Percentiles rank a stretch among this genome's conserved stretches.
These are phyloP conservation scores for Ogataea corticis DNA, from an alignment of 805 yeast genomes.

Conservation along the genomic window DNA sequence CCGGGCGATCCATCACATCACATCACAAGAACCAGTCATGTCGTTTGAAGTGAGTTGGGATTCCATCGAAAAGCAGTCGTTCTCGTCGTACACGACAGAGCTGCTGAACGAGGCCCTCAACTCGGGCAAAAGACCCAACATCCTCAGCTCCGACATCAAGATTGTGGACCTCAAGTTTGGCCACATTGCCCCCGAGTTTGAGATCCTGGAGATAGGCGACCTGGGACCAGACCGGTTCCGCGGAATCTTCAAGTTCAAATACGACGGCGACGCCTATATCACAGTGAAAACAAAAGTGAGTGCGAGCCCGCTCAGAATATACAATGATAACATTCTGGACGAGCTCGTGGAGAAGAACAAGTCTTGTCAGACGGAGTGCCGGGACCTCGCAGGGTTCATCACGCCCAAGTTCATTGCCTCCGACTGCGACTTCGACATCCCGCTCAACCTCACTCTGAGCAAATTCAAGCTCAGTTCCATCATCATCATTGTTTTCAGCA, in stretches of 20 bases:
- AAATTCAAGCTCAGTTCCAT: constrained; percentile 76
- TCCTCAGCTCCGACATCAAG: constrained; percentile 65
- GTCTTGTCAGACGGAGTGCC: constrained; percentile 25
- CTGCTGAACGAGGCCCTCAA: constrained; percentile 71
- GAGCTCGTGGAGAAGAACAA: constrained; percentile 34
- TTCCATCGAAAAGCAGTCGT: constrained; percentile 63
- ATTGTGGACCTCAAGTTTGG: constrained; percentile 76
- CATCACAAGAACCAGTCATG: constrained; percentile 54
- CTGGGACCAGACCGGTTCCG: constrained; percentile 72
- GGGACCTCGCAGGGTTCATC: constrained; percentile 47
- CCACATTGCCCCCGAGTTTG: constrained; percentile 69
- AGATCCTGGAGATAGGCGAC: constrained; percentile 81
- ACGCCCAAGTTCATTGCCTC: constrained; percentile 69
- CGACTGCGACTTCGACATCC: constrained; percentile 69
- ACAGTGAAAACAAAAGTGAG: constrained; percentile 78
- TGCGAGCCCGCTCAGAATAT: constrained; percentile 79
- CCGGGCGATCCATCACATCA: not conserved
- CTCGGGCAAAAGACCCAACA: constrained; percentile 68
- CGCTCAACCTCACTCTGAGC: constrained; percentile 72
- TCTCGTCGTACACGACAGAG: constrained; percentile 62
- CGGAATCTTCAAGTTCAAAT: constrained; percentile 77
- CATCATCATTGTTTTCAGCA: constrained; percentile 79
- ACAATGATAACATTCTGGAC: constrained; percentile 38
- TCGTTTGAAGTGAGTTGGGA: constrained; percentile 81
- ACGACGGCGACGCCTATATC: constrained; percentile 73